Base-by-base conservation (phyloP, 1,139 yeast genomes). In the Blastobotrys proliferans region DNA sequence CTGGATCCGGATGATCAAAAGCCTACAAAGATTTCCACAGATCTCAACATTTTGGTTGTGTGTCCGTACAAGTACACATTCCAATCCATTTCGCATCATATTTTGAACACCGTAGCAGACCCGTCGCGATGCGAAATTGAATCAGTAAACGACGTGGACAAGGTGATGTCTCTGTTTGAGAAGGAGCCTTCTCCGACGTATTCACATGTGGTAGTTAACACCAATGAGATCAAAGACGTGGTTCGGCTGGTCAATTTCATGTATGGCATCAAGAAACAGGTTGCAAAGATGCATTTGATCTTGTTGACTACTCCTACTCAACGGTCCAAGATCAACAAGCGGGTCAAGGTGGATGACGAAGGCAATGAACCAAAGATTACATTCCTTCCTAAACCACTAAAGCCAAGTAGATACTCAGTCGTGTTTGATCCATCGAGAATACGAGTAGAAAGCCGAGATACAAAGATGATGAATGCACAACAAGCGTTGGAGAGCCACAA, bases 191-290 rank as follows among this genome's bases (percentile, higher is more conserved):
- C 21, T 13, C 38, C 24, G 28, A 26, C 30, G 18, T 62, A 62
- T 54, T 62, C 65, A 4, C 67, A 63, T 50, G 52, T 63, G 14
- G 56, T 63, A 17, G 43, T 62, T 25, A 62, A 62, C 44, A 47
- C 56, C 20, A 46, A 45, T 14, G 56, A 58, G 17, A 48, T 51
- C 8, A 45, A 48, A 16, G 57, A 54, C 31, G 52, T 57, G 16
- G 51, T 53, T 20, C 42, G 50, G 14, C 41, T 56, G 40, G 41
- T 41, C 30, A 38, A 34, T 37, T 44, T 32, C 37, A 40, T 40
- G 37, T 18, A 22, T 19, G 41, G 28, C 10, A 17, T 26, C 11
- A 31, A 28, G 19, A 18, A 26, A 11, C 28, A 24, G 27, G 39
- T 38, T 6, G 26, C 26, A 9, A 36, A 46, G n/a, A 53, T 57